Percentiles rank a stretch among this genome's conserved stretches.
phyloP scores from a whole-genome alignment of 2,329 filamentous ascomycete genomes.

The Clarireedia homoeocarpa region DNA sequence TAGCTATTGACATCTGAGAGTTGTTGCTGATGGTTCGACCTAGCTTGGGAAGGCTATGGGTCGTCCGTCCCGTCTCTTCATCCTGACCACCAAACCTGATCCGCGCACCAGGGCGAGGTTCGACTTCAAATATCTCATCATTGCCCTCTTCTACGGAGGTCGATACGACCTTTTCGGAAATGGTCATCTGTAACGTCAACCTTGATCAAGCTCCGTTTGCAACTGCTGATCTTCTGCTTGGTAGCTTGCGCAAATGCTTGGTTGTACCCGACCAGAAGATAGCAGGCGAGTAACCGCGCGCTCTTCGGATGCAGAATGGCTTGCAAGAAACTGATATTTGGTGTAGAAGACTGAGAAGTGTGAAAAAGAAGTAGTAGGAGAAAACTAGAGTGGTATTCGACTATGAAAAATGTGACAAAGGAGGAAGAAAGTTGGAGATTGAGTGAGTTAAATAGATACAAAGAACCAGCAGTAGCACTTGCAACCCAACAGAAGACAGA shows the following conservation, averaged over 20 bases:
- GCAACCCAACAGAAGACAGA: no score
- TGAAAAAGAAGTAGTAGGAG: neutral
- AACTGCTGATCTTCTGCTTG: no score
- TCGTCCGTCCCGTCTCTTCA: slow-evolving; percentile 8
- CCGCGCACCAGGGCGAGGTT: slow-evolving; percentile 9
- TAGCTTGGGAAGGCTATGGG: slow-evolving; percentile 2
- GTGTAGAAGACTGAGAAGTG: neutral
- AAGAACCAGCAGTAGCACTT: neutral
- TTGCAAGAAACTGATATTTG: no score
- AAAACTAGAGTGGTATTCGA: no score
- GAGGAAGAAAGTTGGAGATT: neutral
- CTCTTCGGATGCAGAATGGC: no score
- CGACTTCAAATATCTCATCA: slow-evolving; percentile 12
- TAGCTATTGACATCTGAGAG: slow-evolving; percentile 12
- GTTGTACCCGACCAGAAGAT: no score
- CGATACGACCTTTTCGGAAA: slow-evolving; percentile 7
- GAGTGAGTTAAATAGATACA: neutral
- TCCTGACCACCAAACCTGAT: slow-evolving; percentile 12
- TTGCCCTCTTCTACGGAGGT: neutral
- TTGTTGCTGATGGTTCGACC: slow-evolving; percentile 14
- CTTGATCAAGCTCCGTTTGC: no score
- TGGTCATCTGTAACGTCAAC: neutral
- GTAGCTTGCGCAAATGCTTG: no score
- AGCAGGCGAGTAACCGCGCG: no score
- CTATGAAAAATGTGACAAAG: neutral